phyloP scores from a whole-genome alignment of 2,329 filamentous ascomycete species.

The Cladosporium sp. region DNA sequence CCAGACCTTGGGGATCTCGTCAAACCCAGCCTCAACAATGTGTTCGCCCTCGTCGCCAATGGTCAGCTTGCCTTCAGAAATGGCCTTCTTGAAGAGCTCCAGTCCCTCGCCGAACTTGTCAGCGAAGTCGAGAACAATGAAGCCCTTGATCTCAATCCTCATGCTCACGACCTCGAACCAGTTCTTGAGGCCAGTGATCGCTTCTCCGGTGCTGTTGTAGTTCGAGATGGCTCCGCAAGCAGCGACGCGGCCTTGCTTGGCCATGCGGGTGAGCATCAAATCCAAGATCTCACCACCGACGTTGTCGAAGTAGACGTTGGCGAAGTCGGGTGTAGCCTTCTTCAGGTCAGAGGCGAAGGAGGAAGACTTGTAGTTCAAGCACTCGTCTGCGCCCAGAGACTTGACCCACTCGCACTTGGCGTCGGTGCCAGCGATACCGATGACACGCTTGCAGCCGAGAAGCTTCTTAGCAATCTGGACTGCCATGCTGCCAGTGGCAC shows the following conservation, averaged over 20 bases:
- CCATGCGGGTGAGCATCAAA: conserved; percentile 60
- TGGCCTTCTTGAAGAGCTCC: conserved; percentile 27
- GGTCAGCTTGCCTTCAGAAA: conserved; percentile 45
- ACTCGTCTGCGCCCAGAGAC: conserved; percentile 49
- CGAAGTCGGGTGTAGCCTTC: conserved; percentile 44
- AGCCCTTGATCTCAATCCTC: conserved; percentile 26
- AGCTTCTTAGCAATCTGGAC: conserved; percentile 53
- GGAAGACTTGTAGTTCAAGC: conserved; percentile 52
- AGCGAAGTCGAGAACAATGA: conserved; percentile 20
- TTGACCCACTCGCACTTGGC: conserved; percentile 52
- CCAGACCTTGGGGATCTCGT: conserved; percentile 49
- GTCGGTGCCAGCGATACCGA: conserved; percentile 51
- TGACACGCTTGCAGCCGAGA: conserved; percentile 41
- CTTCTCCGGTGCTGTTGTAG: conserved; percentile 56
- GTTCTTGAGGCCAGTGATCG: conserved; percentile 31
- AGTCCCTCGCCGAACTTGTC: conserved; percentile 22
- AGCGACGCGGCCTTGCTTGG: conserved; percentile 58
- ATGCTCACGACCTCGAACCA: conserved; percentile 35
- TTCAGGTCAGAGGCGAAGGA: conserved; percentile 46
- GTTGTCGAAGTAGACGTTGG: conserved; percentile 71
- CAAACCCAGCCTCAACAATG: conserved; percentile 44
- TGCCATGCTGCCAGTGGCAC: conserved; percentile 46
- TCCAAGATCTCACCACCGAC: conserved; percentile 70
- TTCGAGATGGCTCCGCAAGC: conserved; percentile 68
- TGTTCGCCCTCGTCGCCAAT: conserved; percentile 44